Conservation (phyloP, 306 rosid genomes). For the Pachyrhizus erosus region DNA sequence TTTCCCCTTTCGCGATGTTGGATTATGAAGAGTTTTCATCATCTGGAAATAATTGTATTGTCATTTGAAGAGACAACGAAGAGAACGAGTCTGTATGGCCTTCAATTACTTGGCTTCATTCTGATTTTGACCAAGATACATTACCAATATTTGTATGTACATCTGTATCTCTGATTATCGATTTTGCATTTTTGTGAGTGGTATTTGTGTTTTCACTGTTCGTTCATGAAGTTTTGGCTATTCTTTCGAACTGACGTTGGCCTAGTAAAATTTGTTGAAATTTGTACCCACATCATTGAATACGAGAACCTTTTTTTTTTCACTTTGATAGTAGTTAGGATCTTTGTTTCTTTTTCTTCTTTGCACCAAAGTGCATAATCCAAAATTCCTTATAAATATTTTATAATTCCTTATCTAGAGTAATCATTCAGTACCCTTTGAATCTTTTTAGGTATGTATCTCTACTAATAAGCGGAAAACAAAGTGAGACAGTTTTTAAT, state of each 20-base stretch:
- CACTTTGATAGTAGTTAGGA: neutral
- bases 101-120: conserved; percentile 56
- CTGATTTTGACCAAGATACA: conserved; percentile 49
- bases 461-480: neutral
- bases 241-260: conserved; percentile 23
- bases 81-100: conserved; percentile 47
- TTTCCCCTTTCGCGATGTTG: conserved; percentile 20
- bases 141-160: conserved; percentile 62
- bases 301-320: neutral
- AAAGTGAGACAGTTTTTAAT: neutral
- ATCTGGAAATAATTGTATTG: conserved; percentile 61
- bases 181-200: conserved; percentile 52
- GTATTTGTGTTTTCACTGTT: conserved; percentile 42
- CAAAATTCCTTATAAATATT: neutral
- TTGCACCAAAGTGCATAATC: neutral
- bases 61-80: conserved; percentile 65
- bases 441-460: neutral
- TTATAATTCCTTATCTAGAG: neutral
- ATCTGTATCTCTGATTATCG: conserved; percentile 40
- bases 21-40: conserved; percentile 56
- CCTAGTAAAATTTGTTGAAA: conserved; percentile 38
- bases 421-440: neutral
- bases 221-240: conserved; percentile 36
- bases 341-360: neutral
- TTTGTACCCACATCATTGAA: conserved; percentile 27